phyloP scores from a whole-genome alignment of 352 stramenopile species.

The Globisporangium abappressorium region DNA sequence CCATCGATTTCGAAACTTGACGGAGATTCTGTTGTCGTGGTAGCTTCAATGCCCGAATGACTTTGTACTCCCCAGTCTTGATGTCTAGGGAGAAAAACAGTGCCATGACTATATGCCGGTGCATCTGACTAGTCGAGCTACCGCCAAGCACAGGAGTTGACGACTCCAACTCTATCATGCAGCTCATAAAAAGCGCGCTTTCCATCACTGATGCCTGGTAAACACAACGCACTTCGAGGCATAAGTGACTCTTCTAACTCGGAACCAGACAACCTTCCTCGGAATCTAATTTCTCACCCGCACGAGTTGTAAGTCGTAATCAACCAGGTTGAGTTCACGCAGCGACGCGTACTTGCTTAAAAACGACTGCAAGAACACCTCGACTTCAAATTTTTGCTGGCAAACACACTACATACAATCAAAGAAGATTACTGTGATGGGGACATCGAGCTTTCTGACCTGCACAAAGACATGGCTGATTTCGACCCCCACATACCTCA shows the following conservation, averaged over 20 bases:
- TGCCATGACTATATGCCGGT: slow-evolving; percentile 25
- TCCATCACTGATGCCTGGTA: slow-evolving; percentile 26
- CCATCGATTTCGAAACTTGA: slow-evolving; percentile 29
- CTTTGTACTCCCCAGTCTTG: slow-evolving; percentile 33
- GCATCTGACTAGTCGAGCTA: not conserved
- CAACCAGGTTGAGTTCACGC: slow-evolving; percentile 38
- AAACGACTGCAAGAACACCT: slow-evolving; percentile 50
- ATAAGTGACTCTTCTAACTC: not conserved
- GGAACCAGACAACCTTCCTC: not conserved
- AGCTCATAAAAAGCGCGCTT: slow-evolving; percentile 46
- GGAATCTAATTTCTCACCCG: slow-evolving; percentile 24
- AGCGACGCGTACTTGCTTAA: slow-evolving; percentile 41
- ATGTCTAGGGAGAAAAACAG: slow-evolving; percentile 49
- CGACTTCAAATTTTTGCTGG: slow-evolving; percentile 56
- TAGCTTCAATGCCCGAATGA: slow-evolving; percentile 46
- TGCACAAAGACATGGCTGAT: not conserved
- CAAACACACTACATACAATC: slow-evolving; percentile 27
- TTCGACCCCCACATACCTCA: slow-evolving; percentile 15
- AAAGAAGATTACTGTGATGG: not conserved
- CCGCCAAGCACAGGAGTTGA: not conserved
- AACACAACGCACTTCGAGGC: not conserved
- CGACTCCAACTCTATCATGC: slow-evolving; percentile 35
- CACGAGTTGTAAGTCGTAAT: slow-evolving; percentile 62
- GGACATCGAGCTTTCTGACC: not conserved
- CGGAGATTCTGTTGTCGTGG: slow-evolving; percentile 29